Base-by-base conservation (phyloP, 1,284 basidiomycete genomes). In the Ganoderma resinaceum region DNA sequence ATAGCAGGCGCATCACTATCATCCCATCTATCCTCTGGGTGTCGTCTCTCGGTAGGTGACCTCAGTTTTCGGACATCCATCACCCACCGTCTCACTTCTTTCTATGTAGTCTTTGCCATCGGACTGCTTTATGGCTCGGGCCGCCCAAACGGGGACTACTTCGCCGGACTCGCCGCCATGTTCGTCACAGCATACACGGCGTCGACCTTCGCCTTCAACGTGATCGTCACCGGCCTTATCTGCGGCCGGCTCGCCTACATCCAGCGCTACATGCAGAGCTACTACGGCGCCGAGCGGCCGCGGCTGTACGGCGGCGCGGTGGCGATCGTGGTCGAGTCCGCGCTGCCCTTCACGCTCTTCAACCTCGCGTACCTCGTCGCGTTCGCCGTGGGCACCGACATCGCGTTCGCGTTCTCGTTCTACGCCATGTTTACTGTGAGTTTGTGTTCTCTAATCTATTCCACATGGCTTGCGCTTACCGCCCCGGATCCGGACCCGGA, bases 361-460 rank as follows among this genome's bases (percentile, higher is more conserved):
- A 73, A 68, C 55, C 69, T 73, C 52, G 60, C 43, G 43, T 46
- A 23, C n/a, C 43, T 46, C 43, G 43, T 75, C 63, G 66, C 70
- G 31, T 72, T 71, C 63, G 72, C 62, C 7, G 26, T 73, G 26
- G 66, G 68, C n/a, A 72, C 68, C 62, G 69, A 71, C 62, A 63
- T 69, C 46, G 63, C 69, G 5, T 55, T 70, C 23, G 66, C 66
- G 18, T 73, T 75, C 61, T 70, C 72, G 53, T 69, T 72, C 60
- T 75, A 73, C 42, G 67, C 63, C 18, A 75, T 72, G 73, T 71
- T 75, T 62, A 73, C 73, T 18, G 73, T 73, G 55, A 33, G 72
- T 55, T 9, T 11, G 23, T n/a, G 20, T 35, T 35, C 16, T 40
- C 18, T 16, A 20, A 18, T 42, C 40, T 42, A 4, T n/a, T 23